These are phyloP conservation scores for Cymodocea nodosa DNA, from an alignment of 116 monocot species.

Conservation along the genomic window DNA sequence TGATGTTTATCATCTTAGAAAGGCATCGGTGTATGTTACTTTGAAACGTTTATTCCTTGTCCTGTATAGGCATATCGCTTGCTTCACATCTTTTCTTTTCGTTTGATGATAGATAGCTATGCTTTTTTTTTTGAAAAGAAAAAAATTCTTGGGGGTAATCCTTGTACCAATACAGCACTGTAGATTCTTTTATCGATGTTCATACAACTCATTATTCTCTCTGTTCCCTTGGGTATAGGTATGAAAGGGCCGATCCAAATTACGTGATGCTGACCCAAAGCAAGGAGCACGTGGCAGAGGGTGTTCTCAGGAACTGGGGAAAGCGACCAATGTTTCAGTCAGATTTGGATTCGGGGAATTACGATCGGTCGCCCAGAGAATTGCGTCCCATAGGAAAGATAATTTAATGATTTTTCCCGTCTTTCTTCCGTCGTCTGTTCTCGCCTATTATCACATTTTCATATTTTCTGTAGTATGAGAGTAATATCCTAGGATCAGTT, in stretches of 20 bases:
- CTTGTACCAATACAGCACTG: too few relatives aligned
- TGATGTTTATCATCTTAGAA: too few relatives aligned
- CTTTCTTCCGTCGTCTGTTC: neutral
- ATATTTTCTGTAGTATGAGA: too few relatives aligned
- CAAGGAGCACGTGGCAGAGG: conserved; percentile 91
- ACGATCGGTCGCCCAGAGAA: conserved; percentile 60
- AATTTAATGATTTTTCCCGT: conserved; percentile 19
- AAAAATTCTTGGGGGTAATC: too few relatives aligned
- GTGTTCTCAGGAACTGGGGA: conserved; percentile 50
- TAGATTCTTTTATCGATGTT: too few relatives aligned
- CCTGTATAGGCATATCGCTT: too few relatives aligned
- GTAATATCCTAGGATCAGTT: too few relatives aligned
- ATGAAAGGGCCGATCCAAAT: conserved; percentile 96
- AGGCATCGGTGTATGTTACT: too few relatives aligned
- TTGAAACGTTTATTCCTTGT: too few relatives aligned
- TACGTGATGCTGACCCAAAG: conserved; percentile 89
- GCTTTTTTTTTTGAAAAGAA: too few relatives aligned
- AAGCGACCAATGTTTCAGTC: conserved; percentile 80
- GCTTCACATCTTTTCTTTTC: too few relatives aligned
- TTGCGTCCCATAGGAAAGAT: conserved; percentile 66
- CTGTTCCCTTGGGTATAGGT: conserved; percentile 37
- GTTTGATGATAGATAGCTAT: too few relatives aligned
- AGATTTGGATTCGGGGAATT: conserved; percentile 64
- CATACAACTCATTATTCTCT: neutral
- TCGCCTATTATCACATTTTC: neutral